Conservation (phyloP, 352 stramenopile genomes). For the Achlya hypogyna region DNA sequence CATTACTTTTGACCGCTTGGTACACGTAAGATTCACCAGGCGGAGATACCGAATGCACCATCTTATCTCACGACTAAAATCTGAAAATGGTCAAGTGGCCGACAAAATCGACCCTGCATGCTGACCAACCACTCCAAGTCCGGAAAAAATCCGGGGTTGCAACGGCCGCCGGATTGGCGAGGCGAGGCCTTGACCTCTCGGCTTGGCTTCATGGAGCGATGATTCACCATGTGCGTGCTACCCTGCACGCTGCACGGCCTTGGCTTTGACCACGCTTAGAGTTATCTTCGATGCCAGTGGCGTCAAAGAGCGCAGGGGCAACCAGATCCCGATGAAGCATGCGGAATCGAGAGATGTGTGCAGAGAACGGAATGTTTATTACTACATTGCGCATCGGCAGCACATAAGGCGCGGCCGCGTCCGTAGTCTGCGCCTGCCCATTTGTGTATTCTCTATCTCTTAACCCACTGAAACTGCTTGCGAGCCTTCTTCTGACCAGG, state of each 20-base stretch:
- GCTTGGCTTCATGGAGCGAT: too few species aligned
- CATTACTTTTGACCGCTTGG: constrained; percentile 22
- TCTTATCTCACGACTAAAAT: neutral
- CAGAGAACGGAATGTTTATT: constrained; percentile 1
- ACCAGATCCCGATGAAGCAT: neutral
- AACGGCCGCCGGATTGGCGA: too few species aligned
- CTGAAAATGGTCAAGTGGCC: neutral
- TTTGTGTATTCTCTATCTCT: constrained; percentile 80
- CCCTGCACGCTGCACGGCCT: too few species aligned
- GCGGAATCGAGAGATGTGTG: neutral
- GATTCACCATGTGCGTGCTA: too few species aligned
- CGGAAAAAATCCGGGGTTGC: constrained; percentile 2
- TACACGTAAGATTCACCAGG: constrained; percentile 20
- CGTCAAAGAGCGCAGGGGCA: too few species aligned
- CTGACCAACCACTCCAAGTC: neutral
- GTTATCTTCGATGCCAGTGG: too few species aligned
- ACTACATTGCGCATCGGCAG: neutral
- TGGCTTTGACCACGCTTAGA: too few species aligned
- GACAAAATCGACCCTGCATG: neutral
- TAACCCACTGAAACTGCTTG: constrained; percentile 97
- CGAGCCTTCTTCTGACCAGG: constrained; percentile 91
- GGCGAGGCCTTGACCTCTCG: too few species aligned
- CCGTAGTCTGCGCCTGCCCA: neutral
- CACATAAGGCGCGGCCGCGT: too few species aligned
- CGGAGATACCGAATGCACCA: constrained; percentile 21